These are phyloP conservation scores for Lojkania enalia DNA, from an alignment of 2,329 filamentous ascomycete species.

Conservation along the genomic window DNA sequence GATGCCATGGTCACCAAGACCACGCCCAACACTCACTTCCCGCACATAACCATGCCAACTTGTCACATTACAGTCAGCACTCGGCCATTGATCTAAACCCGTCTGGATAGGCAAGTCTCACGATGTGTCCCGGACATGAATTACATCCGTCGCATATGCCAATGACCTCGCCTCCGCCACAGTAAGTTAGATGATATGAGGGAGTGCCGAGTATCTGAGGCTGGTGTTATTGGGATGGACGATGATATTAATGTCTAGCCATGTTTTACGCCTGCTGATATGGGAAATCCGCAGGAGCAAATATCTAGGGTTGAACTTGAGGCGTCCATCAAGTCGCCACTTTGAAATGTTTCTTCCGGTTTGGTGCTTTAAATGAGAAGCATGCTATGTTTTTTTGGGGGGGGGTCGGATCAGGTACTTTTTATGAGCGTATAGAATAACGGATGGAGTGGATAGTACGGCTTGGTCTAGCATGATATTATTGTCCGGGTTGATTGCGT, in stretches of 20 bases:
- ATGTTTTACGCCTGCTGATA: conserved; percentile 17
- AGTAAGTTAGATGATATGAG: conserved; percentile 29
- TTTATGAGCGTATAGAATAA: too few relatives aligned
- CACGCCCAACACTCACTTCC: neutral
- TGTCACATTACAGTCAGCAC: conserved; percentile 31
- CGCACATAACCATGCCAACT: conserved; percentile 11
- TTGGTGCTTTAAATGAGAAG: neutral
- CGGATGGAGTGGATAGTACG: too few relatives aligned
- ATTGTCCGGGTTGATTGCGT: too few relatives aligned
- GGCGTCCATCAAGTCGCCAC: conserved; percentile 17
- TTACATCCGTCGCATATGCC: conserved; percentile 18
- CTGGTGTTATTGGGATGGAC: too few relatives aligned
- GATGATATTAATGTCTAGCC: neutral
- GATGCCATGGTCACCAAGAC: conserved; percentile 16
- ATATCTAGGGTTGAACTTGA: conserved; percentile 32
- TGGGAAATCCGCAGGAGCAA: conserved; percentile 31
- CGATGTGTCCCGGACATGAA: neutral
- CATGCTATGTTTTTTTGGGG: too few relatives aligned
- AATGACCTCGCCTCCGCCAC: conserved; percentile 23
- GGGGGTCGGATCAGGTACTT: too few relatives aligned
- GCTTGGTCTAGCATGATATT: too few relatives aligned
- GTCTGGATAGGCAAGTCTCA: conserved; percentile 24
- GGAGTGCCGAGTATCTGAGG: too few relatives aligned
- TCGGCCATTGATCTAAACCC: conserved; percentile 27
- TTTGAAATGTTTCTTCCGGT: neutral